Base-by-base conservation (phyloP, 257 asterid genomes). In the Capsicum rhomboideum region DNA sequence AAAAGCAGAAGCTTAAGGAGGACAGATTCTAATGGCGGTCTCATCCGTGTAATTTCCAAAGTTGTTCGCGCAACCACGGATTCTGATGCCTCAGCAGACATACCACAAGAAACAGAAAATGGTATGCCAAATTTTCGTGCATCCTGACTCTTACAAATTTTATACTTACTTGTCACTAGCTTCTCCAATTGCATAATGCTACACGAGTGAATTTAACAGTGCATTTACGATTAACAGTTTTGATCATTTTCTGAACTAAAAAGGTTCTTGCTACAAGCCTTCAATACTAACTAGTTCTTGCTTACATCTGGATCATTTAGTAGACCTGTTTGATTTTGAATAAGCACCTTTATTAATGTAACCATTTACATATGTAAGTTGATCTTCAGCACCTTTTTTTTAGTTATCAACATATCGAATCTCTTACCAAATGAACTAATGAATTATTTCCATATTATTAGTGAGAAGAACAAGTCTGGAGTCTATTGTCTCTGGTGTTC, bases 21-120 rank as follows among this genome's bases (percentile, higher is more conserved):
- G 88, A 83, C 90, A 21, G 96, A 91, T 86, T 93, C 98, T 12
- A 86, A 92, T 37, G 96, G 98, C 85, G 89, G 89, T 87, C 90
- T 96, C 91, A 88, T 94, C 80, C 97, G 99, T 78, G 97, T 96
- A 82, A 92, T 93, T 89, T 91, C 99, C 53, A 82, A 85, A 83
- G 88, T 83, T 83, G 91, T 88, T 85, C 86, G 89, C 83, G 79
- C 93, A 72, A 82, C 87, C 54, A 42, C 90, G 34, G 91, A 63
- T 79, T 92, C 91, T 77, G 89, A 88, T 85, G 88, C 90, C 85
- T 87, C 92, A 46, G 84, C 84, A 61, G 93, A 91, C 50, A 88
- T 89, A 81, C 56, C 91, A 74, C 88, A 89, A 64, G 94, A 86
- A 58, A 84, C 86, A 40, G 93, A 91, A 87, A 84, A 88, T 80